Percentiles rank a stretch among this genome's conserved stretches.
Evolutionary conservation across 768 basidiomycete genomes (phyloP).

Genomic region (Leccinum boreale): DNA sequence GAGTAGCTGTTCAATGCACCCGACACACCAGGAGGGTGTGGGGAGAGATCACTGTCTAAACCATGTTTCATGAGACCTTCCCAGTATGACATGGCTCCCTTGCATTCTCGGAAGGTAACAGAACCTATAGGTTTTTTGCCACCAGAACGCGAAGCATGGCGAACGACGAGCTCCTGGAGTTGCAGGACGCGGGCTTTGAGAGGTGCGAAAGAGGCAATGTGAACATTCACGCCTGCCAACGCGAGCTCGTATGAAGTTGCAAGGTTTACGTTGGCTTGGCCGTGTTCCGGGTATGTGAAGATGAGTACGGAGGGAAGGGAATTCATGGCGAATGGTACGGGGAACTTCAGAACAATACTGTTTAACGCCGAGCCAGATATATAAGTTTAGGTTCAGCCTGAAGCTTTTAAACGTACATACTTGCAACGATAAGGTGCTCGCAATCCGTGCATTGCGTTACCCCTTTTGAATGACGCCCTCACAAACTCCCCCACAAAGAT

Average conservation of each 20-base stretch:
- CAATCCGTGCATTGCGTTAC: no score
- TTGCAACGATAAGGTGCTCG: no score
- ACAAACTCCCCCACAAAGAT: no score
- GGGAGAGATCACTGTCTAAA: neutral
- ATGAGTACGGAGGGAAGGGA: neutral
- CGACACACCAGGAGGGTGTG: neutral
- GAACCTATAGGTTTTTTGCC: neutral
- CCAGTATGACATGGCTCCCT: neutral
- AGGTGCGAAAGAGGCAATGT: constrained; percentile 1
- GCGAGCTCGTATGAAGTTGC: no score
- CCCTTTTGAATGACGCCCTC: no score
- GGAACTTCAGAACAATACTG: neutral
- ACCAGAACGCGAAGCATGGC: neutral
- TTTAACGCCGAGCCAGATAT: neutral
- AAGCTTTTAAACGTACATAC: no score
- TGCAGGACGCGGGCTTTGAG: constrained; percentile 7
- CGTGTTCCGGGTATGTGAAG: neutral
- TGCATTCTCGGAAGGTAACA: constrained; percentile 4
- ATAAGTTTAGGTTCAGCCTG: no score
- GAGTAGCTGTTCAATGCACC: constrained; percentile 3
- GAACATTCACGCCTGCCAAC: neutral
- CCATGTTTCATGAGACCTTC: neutral
- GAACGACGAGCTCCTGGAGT: constrained; percentile 6
- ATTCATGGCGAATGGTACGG: neutral
- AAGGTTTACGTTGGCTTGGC: neutral